Percentiles rank a stretch among this genome's conserved stretches.
These are phyloP conservation scores for Backusella liffmaniae DNA, from an alignment of 192 early-diverging fungal species.

Conservation along the genomic window DNA sequence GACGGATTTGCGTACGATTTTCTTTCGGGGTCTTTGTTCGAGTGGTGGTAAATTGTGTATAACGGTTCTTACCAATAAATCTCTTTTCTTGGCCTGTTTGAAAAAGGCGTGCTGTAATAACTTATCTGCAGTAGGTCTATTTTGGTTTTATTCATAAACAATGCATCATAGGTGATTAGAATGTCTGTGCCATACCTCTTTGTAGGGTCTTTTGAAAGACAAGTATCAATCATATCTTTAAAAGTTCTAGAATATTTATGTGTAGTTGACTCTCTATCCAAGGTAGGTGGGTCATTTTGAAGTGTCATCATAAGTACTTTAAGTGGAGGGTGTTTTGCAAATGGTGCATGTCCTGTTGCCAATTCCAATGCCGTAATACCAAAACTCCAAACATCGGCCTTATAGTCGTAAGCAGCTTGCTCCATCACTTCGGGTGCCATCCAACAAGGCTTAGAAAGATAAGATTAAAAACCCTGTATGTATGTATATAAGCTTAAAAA, in stretches of 20 bases:
- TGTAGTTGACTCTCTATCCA: slow-evolving; percentile 70
- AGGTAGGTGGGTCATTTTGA: slow-evolving; percentile 81
- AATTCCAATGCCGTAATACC: slow-evolving; percentile 86
- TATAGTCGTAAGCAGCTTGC: slow-evolving; percentile 84
- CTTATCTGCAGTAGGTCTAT: slow-evolving; percentile 76
- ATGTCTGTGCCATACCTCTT: slow-evolving; percentile 45
- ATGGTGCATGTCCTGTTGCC: slow-evolving; percentile 85
- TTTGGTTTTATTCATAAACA: not conserved
- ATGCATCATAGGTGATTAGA: too few relatives aligned
- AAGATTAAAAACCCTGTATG: not conserved
- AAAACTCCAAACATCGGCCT: slow-evolving; percentile 92
- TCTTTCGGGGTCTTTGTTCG: slow-evolving; percentile 64
- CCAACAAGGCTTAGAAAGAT: slow-evolving; percentile 52
- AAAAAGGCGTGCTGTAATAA: slow-evolving; percentile 78
- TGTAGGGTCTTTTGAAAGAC: slow-evolving; percentile 76
- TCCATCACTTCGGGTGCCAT: slow-evolving; percentile 91
- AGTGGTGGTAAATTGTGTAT: slow-evolving; percentile 65
- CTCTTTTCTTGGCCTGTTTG: slow-evolving; percentile 69
- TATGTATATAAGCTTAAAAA: too few relatives aligned
- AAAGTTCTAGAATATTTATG: slow-evolving; percentile 76
- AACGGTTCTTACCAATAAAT: slow-evolving; percentile 57
- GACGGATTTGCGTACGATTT: slow-evolving; percentile 44
- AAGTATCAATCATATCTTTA: slow-evolving; percentile 86
- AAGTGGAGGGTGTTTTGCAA: slow-evolving; percentile 84
- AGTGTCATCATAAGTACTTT: slow-evolving; percentile 91